Evolutionary conservation across 257 asterid genomes (phyloP), one percentile per base, ranked within the genome.

Genomic region (Nicotiana attenuata): DNA sequence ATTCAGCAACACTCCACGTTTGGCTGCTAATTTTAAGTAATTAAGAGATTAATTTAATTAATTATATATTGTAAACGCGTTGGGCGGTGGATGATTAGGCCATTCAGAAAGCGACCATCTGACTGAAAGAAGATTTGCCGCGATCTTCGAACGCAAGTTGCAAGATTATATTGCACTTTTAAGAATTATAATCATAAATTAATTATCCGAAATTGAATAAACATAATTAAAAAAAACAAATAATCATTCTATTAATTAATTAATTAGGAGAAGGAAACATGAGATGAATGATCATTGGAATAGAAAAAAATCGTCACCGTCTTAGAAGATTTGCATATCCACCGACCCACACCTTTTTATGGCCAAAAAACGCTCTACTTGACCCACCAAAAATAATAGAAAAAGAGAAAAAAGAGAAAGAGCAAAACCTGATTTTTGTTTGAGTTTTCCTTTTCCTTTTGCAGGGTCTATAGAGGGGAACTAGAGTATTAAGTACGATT

Each of bases 21-120:
- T 47, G 55, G 55, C 15, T 47, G 2, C 60, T 19, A 67, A 29
- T 8, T 7, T 33, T 19, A 29, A 65, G n/a, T 9, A 67, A 67
- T 35, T 67, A 69, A 2, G n/a, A 38, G 19, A 38, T 7, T 38
- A 38, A 69, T 38, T 38, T n/a, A n/a, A n/a, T n/a, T n/a, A 8
- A 19, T 67, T 15, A 65, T 26, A 6, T 65, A 65, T 17, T 71
- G 20, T 41, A 13, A 71, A 71, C 59, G 78, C 78, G 78, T 71
- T 71, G 78, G 38, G 59, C 78, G 78, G 78, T 71, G 78, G 78
- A 47, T 71, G 35, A 71, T 71, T 45, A 71, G 60, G 78, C 38
- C 59, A 0, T 47, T 22, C 0, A 41, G 60, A 45, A 45, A 71
- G 60, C 38, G 38, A 71, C 78, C 78, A 45, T 71, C 78, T 71